Evolutionary conservation across 768 basidiomycete genomes (phyloP).

Genomic region (Termitomyces heimii): DNA sequence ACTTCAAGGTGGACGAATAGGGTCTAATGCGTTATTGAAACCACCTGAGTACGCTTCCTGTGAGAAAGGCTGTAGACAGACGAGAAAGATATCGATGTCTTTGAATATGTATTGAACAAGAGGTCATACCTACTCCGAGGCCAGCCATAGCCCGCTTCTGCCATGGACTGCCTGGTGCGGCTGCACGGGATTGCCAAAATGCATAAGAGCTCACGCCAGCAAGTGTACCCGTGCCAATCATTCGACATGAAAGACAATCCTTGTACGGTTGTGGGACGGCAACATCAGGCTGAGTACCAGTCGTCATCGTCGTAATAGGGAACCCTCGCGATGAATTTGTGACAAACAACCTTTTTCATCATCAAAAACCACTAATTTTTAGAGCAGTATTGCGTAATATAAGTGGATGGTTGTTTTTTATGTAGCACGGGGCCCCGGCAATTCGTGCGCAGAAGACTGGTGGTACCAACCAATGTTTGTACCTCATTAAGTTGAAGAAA

Average conservation of each 20-base stretch:
- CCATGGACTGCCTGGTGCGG: slow-evolving; percentile 51
- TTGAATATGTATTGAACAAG: not conserved
- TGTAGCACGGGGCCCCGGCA: not conserved
- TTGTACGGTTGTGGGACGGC: slow-evolving; percentile 13
- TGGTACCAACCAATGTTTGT: not conserved
- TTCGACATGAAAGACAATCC: slow-evolving; percentile 66
- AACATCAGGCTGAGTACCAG: not conserved
- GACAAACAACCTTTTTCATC: no score
- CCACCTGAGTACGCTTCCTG: slow-evolving; percentile 36
- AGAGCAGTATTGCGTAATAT: not conserved
- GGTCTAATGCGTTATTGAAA: slow-evolving; percentile 16
- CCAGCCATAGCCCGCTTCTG: slow-evolving; percentile 61
- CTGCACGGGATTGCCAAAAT: slow-evolving; percentile 54
- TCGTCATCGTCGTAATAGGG: not conserved
- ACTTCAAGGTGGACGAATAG: not conserved
- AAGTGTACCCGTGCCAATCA: slow-evolving; percentile 62
- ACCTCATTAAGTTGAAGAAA: not conserved
- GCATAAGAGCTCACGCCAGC: slow-evolving; percentile 64
- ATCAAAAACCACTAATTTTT: not conserved
- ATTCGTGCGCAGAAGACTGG: not conserved
- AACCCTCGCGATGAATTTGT: not conserved
- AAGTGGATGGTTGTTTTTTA: not conserved
- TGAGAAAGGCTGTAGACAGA: slow-evolving; percentile 23
- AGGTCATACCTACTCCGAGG: slow-evolving; percentile 51
- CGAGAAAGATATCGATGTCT: not conserved